These are phyloP conservation scores for Cercophora scortea DNA, from an alignment of 495 filamentous ascomycete species.

Conservation along the genomic window DNA sequence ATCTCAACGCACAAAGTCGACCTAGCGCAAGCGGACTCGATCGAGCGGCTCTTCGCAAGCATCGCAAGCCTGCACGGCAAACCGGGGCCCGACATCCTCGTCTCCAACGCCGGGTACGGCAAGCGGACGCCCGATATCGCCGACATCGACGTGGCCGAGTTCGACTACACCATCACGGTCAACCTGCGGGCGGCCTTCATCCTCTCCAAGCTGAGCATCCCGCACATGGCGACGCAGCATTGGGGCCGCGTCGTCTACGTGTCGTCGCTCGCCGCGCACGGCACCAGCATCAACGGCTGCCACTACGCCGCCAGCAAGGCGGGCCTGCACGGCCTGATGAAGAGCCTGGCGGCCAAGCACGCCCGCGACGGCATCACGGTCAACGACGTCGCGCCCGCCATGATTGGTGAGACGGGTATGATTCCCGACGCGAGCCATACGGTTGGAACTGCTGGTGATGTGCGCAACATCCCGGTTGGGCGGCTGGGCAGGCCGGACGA, in stretches of 20 bases:
- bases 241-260: constrained; percentile 66
- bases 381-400: constrained; percentile 67
- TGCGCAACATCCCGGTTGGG: constrained; percentile 48
- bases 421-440: constrained; percentile 50
- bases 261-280: constrained; percentile 58
- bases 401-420: constrained; percentile 65
- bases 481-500: constrained; percentile 59
- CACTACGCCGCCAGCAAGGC: constrained; percentile 64
- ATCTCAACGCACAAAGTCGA: constrained; percentile 52
- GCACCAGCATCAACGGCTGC: constrained; percentile 60
- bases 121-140: constrained; percentile 22
- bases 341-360: constrained; percentile 54
- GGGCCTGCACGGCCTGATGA: constrained; percentile 56
- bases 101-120: constrained; percentile 41
- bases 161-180: constrained; percentile 56
- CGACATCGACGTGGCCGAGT: constrained; percentile 48
- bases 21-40: constrained; percentile 41
- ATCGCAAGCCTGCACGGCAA: constrained; percentile 46
- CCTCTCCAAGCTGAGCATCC: constrained; percentile 55
- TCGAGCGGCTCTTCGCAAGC: constrained; percentile 43
- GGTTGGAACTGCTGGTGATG: constrained; percentile 40
- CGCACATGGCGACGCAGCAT: constrained; percentile 51
- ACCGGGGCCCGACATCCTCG: constrained; percentile 50
- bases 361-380: constrained; percentile 60
- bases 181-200: constrained; percentile 62